Conservation (phyloP, 2,329 filamentous ascomycete species). For the Pestalotiopsis sp. region DNA sequence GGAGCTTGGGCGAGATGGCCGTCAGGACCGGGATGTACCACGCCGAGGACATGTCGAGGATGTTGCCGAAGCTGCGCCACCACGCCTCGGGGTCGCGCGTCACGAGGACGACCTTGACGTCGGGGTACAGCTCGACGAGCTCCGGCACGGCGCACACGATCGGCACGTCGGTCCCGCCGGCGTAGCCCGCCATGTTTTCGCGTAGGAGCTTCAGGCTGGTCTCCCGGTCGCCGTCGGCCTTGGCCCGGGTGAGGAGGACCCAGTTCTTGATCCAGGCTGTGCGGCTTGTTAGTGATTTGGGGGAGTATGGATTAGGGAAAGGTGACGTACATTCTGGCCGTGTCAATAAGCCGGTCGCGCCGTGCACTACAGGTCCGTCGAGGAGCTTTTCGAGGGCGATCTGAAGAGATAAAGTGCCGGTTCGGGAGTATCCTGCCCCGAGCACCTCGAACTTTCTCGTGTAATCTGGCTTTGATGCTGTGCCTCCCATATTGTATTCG, state of each 20-base stretch:
- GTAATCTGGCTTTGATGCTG: slow-evolving; percentile 8
- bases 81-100: slow-evolving; percentile 38
- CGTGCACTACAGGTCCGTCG: slow-evolving; percentile 14
- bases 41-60: background rate
- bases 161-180: slow-evolving; percentile 50
- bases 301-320: background rate
- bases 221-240: slow-evolving; percentile 24
- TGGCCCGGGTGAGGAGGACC: slow-evolving; percentile 27
- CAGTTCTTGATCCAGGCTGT: slow-evolving; percentile 27
- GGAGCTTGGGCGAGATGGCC: background rate
- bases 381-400: slow-evolving; percentile 17
- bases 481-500: slow-evolving; percentile 9
- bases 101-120: slow-evolving; percentile 49
- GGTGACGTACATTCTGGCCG: background rate
- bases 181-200: slow-evolving; percentile 44
- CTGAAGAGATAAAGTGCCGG: slow-evolving; percentile 18
- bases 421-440: slow-evolving; percentile 17
- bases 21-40: slow-evolving; percentile 5
- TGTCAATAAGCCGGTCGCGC: slow-evolving; percentile 13
- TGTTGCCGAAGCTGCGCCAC: slow-evolving; percentile 32
- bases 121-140: slow-evolving; percentile 49
- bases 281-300: background rate
- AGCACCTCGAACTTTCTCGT: slow-evolving; percentile 13
- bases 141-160: slow-evolving; percentile 45
- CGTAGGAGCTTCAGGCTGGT: slow-evolving; percentile 34